Evolutionary conservation across 805 yeast genomes (phyloP), one percentile per base, ranked within the genome.

Genomic region (Saturnispora quitensis): DNA sequence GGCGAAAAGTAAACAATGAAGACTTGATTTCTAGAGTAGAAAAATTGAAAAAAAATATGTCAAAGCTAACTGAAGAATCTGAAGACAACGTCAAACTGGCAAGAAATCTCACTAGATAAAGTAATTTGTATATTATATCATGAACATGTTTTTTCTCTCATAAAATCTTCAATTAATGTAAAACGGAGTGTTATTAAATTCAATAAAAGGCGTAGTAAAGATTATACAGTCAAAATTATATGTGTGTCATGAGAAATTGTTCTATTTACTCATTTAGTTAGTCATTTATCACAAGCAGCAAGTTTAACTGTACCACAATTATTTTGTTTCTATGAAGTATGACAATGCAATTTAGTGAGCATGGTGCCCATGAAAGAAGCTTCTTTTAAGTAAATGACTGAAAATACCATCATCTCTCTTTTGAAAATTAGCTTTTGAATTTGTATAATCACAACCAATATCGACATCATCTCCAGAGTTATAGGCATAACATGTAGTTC

Each of bases 401-500:
- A 60, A 47, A 7, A 38, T 38, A 13, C 55, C 47, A 6, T 51
- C 53, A 48, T 61, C 62, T 60, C 69, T 65, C 54, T 73, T 62
- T 42, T 55, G 53, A 55, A 66, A 64, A 46, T 57, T 57, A 35
- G 62, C 56, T 53, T 71, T 69, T 46, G 63, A 58, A 50, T 53
- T 51, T 15, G 62, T 56, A 57, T 67, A 80, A 62, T 75, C 73
- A 63, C 86, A 81, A 28, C 77, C 76, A 42, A 74, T 65, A 48
- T 67, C 68, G 45, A 77, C 81, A n/a, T 65, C 61, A 45, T 66
- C 68, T 50, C 68, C 71, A 36, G 62, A 60, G 33, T 65, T 70
- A 58, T 69, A 76, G 24, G 86, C 84, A 56, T 69, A 74, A 65
- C 89, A 82, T 2, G 79, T 70, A 3, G 88, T 81, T 45, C 84